These are phyloP conservation scores for Penicillium tannophilum DNA, from an alignment of 495 filamentous ascomycete genomes.

Conservation along the genomic window DNA sequence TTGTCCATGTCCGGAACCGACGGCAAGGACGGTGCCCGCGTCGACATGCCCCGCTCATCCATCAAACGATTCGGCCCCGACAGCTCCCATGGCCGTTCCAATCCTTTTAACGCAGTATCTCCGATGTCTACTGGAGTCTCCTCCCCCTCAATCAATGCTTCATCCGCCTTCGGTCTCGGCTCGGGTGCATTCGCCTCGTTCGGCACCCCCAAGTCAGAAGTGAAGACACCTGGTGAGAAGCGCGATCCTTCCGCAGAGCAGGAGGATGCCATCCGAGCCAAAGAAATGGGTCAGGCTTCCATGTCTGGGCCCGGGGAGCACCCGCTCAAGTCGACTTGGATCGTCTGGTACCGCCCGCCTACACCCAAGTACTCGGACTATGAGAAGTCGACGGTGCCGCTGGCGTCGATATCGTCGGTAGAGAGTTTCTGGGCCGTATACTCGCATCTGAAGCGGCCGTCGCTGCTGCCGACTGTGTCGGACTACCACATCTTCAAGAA, in stretches of 20 bases:
- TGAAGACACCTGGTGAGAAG: conserved; percentile 69
- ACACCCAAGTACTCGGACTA: conserved; percentile 98
- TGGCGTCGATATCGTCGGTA: conserved; percentile 77
- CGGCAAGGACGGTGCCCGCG: conserved; percentile 61
- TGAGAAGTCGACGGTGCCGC: conserved; percentile 89
- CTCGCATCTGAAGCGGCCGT: conserved; percentile 86
- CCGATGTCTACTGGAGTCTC: conserved; percentile 71
- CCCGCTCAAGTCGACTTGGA: conserved; percentile 83
- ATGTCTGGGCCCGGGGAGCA: conserved; percentile 53
- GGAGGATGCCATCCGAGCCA: conserved; percentile 54
- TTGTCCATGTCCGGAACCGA: conserved; percentile 71
- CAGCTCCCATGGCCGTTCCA: conserved; percentile 75
- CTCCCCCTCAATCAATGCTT: conserved; percentile 84
- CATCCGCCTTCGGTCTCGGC: conserved; percentile 90
- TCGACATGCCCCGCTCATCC: conserved; percentile 65
- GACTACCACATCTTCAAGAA: conserved; percentile 99
- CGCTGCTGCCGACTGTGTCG: conserved; percentile 83
- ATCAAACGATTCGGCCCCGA: conserved; percentile 75
- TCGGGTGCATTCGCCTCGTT: conserved; percentile 97
- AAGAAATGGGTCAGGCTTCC: conserved; percentile 40
- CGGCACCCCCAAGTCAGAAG: conserved; percentile 88
- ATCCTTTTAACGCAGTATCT: conserved; percentile 82
- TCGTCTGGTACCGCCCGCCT: conserved; percentile 94
- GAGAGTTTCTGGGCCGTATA: conserved; percentile 96
- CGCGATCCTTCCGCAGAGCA: conserved; percentile 59